Percentiles rank a stretch among this genome's conserved stretches.
Evolutionary conservation across 1,284 basidiomycete species (phyloP).

Genomic region (Peniophora sp.): DNA sequence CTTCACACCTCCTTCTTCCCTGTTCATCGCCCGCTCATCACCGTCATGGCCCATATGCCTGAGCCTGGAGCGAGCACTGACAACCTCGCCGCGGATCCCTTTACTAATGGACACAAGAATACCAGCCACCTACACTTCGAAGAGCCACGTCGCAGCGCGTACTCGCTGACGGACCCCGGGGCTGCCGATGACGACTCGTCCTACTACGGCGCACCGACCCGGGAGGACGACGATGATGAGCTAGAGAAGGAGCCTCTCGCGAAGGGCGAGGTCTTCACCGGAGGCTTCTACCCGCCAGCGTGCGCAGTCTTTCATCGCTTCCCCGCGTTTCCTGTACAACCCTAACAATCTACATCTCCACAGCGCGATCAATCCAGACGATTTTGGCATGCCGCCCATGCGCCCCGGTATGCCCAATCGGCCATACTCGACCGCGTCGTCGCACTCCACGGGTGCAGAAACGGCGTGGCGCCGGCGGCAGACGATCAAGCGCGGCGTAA

Average conservation of each 20-base stretch:
- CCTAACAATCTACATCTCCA: conserved; percentile 1
- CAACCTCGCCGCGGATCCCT: too few species aligned
- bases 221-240: conserved; percentile 52
- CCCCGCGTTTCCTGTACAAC: neutral
- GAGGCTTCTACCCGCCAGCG: conserved; percentile 67
- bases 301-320: conserved; percentile 26
- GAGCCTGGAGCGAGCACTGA: too few species aligned
- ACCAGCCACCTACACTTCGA: conserved; percentile 42
- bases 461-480: conserved; percentile 78
- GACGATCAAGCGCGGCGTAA: conserved; percentile 87
- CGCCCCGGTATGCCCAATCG: conserved; percentile 27
- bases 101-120: too few species aligned
- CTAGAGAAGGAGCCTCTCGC: conserved; percentile 69
- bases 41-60: too few species aligned
- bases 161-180: conserved; percentile 20
- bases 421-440: conserved; percentile 52
- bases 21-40: too few species aligned
- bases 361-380: conserved; percentile 53
- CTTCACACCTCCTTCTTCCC: too few species aligned
- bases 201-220: conserved; percentile 37
- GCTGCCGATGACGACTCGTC: conserved; percentile 48
- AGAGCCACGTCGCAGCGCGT: conserved; percentile 36
- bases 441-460: conserved; percentile 57
- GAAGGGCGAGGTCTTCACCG: conserved; percentile 39
- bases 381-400: conserved; percentile 62